Conservation (phyloP, 129 eudicot genomes). For the Artemisia argyi region DNA sequence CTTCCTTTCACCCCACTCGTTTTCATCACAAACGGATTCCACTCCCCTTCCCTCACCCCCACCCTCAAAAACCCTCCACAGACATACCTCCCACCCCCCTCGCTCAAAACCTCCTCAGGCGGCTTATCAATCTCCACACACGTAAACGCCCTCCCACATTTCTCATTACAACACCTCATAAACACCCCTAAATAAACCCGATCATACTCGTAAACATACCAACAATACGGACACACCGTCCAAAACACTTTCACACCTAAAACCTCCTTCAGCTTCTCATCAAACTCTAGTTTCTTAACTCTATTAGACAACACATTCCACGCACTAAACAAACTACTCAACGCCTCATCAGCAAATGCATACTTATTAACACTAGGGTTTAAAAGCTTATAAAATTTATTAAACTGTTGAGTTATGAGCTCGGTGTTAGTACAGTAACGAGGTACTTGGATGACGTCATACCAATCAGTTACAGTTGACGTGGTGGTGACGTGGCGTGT, state of each 20-base stretch:
- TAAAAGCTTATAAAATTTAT: constrained; percentile 26
- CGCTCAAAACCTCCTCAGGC: constrained; percentile 45
- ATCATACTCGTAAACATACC: constrained; percentile 52
- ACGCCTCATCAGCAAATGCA: constrained; percentile 53
- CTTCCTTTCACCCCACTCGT: neutral
- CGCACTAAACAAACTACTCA: constrained; percentile 40
- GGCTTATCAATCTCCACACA: constrained; percentile 46
- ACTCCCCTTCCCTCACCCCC: constrained; percentile 30
- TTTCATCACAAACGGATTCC: constrained; percentile 38
- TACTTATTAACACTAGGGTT: constrained; percentile 35
- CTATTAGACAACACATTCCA: constrained; percentile 49
- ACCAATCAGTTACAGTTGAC: constrained; percentile 30
- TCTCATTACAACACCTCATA: constrained; percentile 65
- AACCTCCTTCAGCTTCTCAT: constrained; percentile 18
- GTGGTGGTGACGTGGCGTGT: constrained; percentile 4
- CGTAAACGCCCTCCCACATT: constrained; percentile 56
- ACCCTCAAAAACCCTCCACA: constrained; percentile 51
- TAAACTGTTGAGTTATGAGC: constrained; percentile 32
- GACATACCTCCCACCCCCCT: constrained; percentile 29
- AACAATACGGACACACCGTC: constrained; percentile 89
- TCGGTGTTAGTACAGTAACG: constrained; percentile 28
- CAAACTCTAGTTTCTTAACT: constrained; percentile 33
- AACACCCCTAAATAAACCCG: constrained; percentile 53
- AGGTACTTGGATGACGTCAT: constrained; percentile 43
- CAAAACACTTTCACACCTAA: no score